Conservation (phyloP, 139 green algal species). For the Chlorella sp. region DNA sequence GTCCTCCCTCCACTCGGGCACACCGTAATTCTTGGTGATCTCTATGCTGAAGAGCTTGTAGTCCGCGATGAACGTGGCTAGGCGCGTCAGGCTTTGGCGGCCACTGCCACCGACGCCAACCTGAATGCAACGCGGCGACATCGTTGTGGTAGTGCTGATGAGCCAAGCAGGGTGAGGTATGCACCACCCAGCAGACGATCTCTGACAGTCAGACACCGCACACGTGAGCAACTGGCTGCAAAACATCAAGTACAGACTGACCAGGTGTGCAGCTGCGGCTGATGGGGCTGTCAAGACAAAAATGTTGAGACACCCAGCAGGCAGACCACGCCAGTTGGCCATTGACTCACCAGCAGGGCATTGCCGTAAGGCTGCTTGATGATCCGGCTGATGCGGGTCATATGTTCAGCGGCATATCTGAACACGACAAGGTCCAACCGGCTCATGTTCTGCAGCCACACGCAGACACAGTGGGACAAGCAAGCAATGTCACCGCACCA, state of each 20-base stretch:
- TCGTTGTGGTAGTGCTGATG: constrained; percentile 19
- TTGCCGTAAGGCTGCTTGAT: constrained; percentile 24
- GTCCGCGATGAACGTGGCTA: constrained; percentile 59
- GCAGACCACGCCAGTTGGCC: no score
- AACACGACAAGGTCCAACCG: constrained; percentile 44
- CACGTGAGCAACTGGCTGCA: no score
- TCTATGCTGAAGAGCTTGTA: constrained; percentile 60
- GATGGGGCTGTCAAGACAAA: no score
- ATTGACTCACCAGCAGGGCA: not conserved
- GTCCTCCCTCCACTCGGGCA: constrained; percentile 67
- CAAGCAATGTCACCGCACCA: constrained; percentile 49
- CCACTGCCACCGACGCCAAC: constrained; percentile 74
- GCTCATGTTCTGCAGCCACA: constrained; percentile 40
- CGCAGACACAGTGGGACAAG: no score
- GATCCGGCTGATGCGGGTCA: constrained; percentile 44
- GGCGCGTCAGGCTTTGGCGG: constrained; percentile 54
- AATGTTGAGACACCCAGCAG: no score
- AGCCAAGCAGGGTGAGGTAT: no score
- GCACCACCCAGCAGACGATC: no score
- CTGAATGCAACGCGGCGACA: constrained; percentile 69
- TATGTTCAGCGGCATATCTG: constrained; percentile 65
- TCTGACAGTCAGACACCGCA: no score
- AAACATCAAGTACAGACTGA: no score
- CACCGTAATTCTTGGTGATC: constrained; percentile 64
- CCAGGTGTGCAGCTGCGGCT: no score